Evolutionary conservation across 1,284 basidiomycete genomes (phyloP).

Genomic region (Malassezia cuniculi): DNA sequence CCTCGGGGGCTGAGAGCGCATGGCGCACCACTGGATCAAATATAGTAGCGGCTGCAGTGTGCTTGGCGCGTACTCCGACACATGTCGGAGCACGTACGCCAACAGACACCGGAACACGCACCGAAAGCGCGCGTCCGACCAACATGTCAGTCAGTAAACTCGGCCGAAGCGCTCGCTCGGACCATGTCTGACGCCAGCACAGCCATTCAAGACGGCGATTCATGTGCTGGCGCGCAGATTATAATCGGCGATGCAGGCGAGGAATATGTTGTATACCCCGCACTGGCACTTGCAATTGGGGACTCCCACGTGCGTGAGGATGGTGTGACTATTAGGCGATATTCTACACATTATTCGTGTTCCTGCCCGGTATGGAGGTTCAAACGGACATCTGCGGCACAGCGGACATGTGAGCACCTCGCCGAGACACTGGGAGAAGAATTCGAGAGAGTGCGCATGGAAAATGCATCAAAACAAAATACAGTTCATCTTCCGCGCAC

Average conservation of each 20-base stretch:
- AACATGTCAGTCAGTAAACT: no score
- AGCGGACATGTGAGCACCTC: constrained; percentile 56
- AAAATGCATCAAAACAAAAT: constrained; percentile 49
- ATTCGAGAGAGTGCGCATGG: constrained; percentile 51
- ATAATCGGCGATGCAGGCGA: constrained; percentile 1
- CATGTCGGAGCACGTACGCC: no score
- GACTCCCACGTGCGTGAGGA: constrained; percentile 37
- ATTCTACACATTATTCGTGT: constrained; percentile 52
- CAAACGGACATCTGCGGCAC: constrained; percentile 50
- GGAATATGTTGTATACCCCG: constrained; percentile 10
- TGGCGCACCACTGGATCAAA: constrained; percentile 8
- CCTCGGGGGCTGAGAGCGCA: constrained; percentile 4
- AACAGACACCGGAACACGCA: no score
- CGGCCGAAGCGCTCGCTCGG: no score
- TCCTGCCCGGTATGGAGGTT: constrained; percentile 48
- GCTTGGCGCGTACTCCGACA: no score
- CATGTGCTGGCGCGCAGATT: no score
- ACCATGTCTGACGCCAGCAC: no score
- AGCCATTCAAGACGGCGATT: no score
- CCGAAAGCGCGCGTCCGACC: no score
- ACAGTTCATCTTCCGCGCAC: constrained; percentile 16
- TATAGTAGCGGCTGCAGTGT: no score
- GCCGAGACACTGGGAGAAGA: constrained; percentile 53
- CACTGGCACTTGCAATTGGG: background rate
- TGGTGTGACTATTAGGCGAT: constrained; percentile 48